Base-by-base conservation (phyloP, 305 asterid species). In the Euphrasia arctica region DNA sequence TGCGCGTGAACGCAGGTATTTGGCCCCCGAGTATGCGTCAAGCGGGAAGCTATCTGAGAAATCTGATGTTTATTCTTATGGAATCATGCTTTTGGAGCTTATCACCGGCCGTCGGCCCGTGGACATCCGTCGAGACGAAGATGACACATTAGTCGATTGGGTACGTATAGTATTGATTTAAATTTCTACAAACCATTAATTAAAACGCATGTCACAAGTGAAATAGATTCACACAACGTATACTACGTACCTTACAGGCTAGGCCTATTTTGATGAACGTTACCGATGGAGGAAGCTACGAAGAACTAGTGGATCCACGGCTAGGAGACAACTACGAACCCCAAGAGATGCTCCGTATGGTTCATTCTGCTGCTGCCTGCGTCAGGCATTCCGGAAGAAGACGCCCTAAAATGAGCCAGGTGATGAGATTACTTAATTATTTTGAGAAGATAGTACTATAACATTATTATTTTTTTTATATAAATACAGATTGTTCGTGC, bases 351-450 rank as follows among this genome's bases (percentile, higher is more conserved):
- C 73, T 72, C 9, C 72, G 85, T 3, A 83, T 86, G 90, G 85
- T 78, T 11, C 65, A 80, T 4, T 65, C 83, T 5, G 94, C 90
- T 15, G 86, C 82, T 2, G 85, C 94, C 4, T 74, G 80, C 14
- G 72, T 78, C 10, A 71, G 88, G 54, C 88, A 79, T 27, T 86
- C 94, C 29, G 83, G 86, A 0, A 74, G 87, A 62, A 76, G 80
- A 58, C 88, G 94, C 32, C 88, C 94, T 49, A 81, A 78, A 68
- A 86, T 86, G 95, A 84, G 90, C 74, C 88, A 83, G 89, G 92
- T 84, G 6, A 48, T 0, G 22, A 48, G 14, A n/a, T 48, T 13
- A 12, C 15, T 14, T 14, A 14, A 14, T 50, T 50, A 18, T 18
- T 18, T 18, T 18, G 22, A 18, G 22, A 18, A 18, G 22, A 18